These are phyloP conservation scores for Sporothrix brunneoviolacea DNA, from an alignment of 2,329 filamentous ascomycete species.

Conservation along the genomic window DNA sequence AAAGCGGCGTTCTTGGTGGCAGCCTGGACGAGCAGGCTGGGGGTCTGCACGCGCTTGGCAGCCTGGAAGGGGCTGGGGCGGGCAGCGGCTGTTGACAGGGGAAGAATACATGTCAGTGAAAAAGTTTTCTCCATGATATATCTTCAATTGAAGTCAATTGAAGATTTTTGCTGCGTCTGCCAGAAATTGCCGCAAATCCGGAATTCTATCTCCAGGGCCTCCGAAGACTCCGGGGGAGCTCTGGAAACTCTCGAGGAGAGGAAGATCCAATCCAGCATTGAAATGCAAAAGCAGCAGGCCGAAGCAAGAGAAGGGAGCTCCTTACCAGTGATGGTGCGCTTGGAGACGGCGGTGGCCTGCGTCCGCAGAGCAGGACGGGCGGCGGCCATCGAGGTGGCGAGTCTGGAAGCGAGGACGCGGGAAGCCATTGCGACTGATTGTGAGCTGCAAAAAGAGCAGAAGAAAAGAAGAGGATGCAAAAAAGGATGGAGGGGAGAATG, in stretches of 20 bases:
- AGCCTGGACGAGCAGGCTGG: conserved; percentile 57
- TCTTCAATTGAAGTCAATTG: conserved; percentile 6
- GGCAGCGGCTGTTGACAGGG: conserved; percentile 39
- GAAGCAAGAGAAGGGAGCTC: conserved; percentile 18
- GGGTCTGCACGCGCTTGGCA: conserved; percentile 67
- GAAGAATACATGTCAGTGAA: neutral
- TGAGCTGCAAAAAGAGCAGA: conserved; percentile 31
- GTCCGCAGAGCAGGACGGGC: conserved; percentile 68
- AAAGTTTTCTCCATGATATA: neutral
- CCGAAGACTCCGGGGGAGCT: neutral
- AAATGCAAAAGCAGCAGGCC: neutral
- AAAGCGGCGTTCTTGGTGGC: conserved; percentile 56
- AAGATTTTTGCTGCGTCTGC: conserved; percentile 8
- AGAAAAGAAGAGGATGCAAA: conserved; percentile 30
- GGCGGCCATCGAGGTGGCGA: conserved; percentile 71
- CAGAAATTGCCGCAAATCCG: conserved; percentile 15
- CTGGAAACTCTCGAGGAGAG: neutral
- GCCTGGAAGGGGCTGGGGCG: conserved; percentile 60
- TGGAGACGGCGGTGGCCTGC: conserved; percentile 58
- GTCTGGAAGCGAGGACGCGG: conserved; percentile 70
- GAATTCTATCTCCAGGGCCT: neutral
- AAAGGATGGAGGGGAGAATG: conserved; percentile 18
- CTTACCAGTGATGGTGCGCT: conserved; percentile 72
- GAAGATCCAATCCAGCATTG: neutral
- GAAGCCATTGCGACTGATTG: conserved; percentile 71